Base-by-base conservation (phyloP, 2,329 filamentous ascomycete species). In the Hymenoscyphus linearis region DNA sequence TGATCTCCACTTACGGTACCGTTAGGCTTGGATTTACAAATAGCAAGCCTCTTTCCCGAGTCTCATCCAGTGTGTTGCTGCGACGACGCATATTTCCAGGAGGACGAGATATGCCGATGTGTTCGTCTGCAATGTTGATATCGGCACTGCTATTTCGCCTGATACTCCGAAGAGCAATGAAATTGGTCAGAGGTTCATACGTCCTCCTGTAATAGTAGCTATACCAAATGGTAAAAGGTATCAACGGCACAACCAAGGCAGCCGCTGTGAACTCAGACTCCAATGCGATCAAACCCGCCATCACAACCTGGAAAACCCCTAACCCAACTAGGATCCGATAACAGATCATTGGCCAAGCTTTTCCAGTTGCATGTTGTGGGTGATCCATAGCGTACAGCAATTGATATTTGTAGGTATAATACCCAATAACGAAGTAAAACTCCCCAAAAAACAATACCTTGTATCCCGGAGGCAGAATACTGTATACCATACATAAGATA, bases 351-450 rank as follows among this genome's bases (percentile, higher is more conserved):
- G 90, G 88, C 95, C 95, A 99, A 4, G 93, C 92, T 64, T 89
- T 87, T 22, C 96, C 96, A 0, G 93, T 98, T 16, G 92, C 91
- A 72, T 96, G 92, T 71, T 96, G 91, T 16, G 91, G 90, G 73
- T 98, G 93, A 70, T 98, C 93, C 95, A 99, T 99, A 35, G 95
- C 92, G 74, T 99, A 99, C 4, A 99, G 81, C 4, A 99, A 80
- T 78, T 99, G 96, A 76, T 99, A 99, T 74, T 97, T 97, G 82
- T 96, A 96, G 35, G 91, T 90, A 72, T 93, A 93, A 73, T 91
- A 89, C 22, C 92, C 92, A 14, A 96, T 83, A 22, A 84, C 73
- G 69, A 96, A 96, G 75, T 96, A 99, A 13, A 91, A 78, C 55
- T 93, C 78, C 3, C 95, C 95, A 55, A 93, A 87, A 10, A 93